Evolutionary conservation across 1,284 basidiomycete genomes (phyloP), one percentile per base, ranked within the genome.

Genomic region (Mycocalia duriaeana): DNA sequence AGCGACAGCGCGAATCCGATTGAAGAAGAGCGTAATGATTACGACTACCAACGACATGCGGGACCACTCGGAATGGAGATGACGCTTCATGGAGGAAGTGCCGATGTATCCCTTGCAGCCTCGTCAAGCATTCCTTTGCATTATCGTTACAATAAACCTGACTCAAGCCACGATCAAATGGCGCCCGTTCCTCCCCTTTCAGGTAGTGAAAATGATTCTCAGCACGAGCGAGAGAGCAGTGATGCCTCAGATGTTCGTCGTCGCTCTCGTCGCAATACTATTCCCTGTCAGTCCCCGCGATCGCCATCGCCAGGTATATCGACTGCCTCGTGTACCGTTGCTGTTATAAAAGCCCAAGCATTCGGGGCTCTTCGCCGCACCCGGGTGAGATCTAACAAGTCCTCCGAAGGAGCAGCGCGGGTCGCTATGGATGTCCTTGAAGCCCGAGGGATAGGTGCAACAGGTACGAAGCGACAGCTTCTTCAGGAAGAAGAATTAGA

Each of bases 291-390:
- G 46, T 68, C 71, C 42, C 81, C 83, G 18, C 81, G 81, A 50
- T 86, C 87, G n/a, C 82, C 83, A 44, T 85, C 84, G n/a, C 82
- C 85, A 20, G 72, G 71, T 45, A 69, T 73, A 47, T 70, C 78
- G 46, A 74, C 78, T 19, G 75, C 89, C 58, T 88, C 84, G 41
- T 83, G 86, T 24, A 91, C 89, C 23, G 76, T 91, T 42, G 87
- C 89, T 42, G 87, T 91, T 49, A 89, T 91, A 68, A 91, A 91
- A 67, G 88, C 88, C 36, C 87, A 90, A 62, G 83, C 89, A 25
- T 91, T 90, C 60, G 89, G 89, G 35, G 86, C 86, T 14, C 71
- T 89, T 55, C 82, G 89, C 45, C 75, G 88, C 62, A 86, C 87
- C 47, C 78, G 88, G 49, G 73, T 81, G 38, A 75, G 84, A 51